A percentile compares a stretch with the other conserved stretches of the same genome.
Conservation (phyloP, 805 yeast species). For the Danielozyma ontarioensis region DNA sequence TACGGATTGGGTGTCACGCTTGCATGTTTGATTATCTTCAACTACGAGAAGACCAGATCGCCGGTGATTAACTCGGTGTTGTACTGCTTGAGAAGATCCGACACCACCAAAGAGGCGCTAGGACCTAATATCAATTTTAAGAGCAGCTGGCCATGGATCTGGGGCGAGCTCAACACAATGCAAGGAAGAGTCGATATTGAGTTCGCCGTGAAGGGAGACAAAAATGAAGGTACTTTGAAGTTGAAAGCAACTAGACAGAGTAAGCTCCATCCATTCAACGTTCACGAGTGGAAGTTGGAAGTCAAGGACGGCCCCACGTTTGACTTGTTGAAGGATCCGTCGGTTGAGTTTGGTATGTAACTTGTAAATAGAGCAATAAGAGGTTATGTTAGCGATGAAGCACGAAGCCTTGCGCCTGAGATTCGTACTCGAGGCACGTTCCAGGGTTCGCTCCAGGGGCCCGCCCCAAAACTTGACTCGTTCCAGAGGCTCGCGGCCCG, state of each 20-base stretch:
- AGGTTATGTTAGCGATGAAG: no score
- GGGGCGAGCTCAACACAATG: conserved; percentile 79
- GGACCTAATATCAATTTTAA: conserved; percentile 76
- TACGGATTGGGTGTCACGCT: conserved; percentile 35
- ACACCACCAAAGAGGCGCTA: conserved; percentile 51
- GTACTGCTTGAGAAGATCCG: conserved; percentile 77
- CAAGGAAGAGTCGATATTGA: conserved; percentile 72
- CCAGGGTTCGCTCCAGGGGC: no score
- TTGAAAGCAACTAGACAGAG: conserved; percentile 70
- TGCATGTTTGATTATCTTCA: conserved; percentile 61
- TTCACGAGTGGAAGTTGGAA: conserved; percentile 27
- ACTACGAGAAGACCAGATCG: conserved; percentile 87
- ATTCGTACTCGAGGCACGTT: no score
- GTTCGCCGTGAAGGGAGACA: conserved; percentile 67
- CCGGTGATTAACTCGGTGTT: conserved; percentile 85
- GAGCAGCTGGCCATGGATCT: conserved; percentile 82
- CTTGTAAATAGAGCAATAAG: conserved; percentile 1
- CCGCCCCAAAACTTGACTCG: no score
- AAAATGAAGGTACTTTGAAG: conserved; percentile 47
- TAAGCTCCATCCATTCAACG: conserved; percentile 42
- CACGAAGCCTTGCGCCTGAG: no score
- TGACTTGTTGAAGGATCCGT: conserved; percentile 26
- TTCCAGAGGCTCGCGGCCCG: no score
- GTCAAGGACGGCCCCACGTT: conserved; percentile 15
- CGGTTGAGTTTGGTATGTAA: conserved; percentile 23